Conservation (phyloP, 371 early-diverging fungal species). For the Rhizomucor pusillus region DNA sequence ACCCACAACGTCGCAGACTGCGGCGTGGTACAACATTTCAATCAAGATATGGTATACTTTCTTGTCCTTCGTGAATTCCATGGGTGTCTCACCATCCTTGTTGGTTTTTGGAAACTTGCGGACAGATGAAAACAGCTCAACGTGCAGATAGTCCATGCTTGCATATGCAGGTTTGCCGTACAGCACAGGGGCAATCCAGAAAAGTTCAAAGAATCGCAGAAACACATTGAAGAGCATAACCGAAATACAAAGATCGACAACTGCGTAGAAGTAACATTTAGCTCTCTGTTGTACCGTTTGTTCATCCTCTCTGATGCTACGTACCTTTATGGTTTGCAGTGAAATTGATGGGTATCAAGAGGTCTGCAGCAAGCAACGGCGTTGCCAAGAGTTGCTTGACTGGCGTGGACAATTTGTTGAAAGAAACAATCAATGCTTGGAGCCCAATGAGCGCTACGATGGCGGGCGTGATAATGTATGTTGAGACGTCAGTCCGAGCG, state of each 20-base stretch:
- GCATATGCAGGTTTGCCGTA: conserved; percentile 27
- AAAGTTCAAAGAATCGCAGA: conserved; percentile 31
- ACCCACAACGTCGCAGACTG: conserved; percentile 23
- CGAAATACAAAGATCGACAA: conserved; percentile 19
- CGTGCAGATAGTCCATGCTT: conserved; percentile 17
- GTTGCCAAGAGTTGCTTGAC: conserved; percentile 31
- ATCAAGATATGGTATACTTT: conserved; percentile 36
- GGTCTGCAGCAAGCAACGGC: conserved; percentile 24
- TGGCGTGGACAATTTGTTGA: conserved; percentile 9
- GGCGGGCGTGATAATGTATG: not conserved
- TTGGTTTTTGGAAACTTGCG: conserved; percentile 35
- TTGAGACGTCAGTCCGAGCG: conserved; percentile 9
- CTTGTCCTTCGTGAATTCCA: conserved; percentile 35
- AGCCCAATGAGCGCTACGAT: conserved; percentile 13
- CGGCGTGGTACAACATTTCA: conserved; percentile 9
- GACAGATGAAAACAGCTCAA: conserved; percentile 34
- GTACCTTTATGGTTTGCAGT: conserved; percentile 23
- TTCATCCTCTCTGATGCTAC: not conserved
- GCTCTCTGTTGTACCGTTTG: not conserved
- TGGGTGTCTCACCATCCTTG: conserved; percentile 14
- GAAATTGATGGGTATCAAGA: conserved; percentile 26
- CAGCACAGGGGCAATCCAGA: conserved; percentile 30
- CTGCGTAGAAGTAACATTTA: conserved; percentile 9
- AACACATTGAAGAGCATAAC: conserved; percentile 21
- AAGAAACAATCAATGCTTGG: conserved; percentile 14